Base-by-base conservation (phyloP, 129 eudicot species). In the Helichrysum umbraculigerum region DNA sequence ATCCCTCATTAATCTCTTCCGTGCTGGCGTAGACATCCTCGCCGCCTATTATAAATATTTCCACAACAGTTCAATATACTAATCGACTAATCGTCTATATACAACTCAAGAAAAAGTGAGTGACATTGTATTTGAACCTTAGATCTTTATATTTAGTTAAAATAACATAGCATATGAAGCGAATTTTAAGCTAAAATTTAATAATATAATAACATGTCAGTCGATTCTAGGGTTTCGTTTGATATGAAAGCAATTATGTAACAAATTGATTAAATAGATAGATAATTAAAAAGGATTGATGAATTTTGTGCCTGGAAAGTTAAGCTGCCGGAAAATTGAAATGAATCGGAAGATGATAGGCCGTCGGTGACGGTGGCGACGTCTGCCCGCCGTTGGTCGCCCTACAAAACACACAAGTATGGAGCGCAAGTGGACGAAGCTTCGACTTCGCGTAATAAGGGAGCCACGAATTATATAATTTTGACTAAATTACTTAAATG, bases 1-100 rank as follows among this genome's bases (percentile, higher is more conserved):
- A 79, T 89, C 96, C 85, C 92, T 85, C 92, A 89, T 89, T 78
- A 89, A 73, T 68, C 92, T 82, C 85, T 89, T 89, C 84, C 89
- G 85, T 19, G 92, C 78, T 50, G 96, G 89, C 47, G 92, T 87
- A 67, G 90, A 89, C 96, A 87, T 89, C 85, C 74, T 78, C 72
- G 14, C 74, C 73, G 64, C 83, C 84, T 68, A 29, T 12, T 66
- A 10, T 6, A 5, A 47, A 9, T 51, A 9, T 17, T 9, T 28
- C 7, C 58, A 21, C 10, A 58, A 9, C 7, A 68, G 2, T 5
- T 10, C 32, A 25, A 25, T 25, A 25, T 25, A 25, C 28, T 25
- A 25, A 29, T 3, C 7, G 22, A 14, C 67, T 28, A 28, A 22
- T 20, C 8, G 61, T 62, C 30, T 20, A 6, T 6, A 35, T 47